Evolutionary conservation across 83 land plant genomes (phyloP).

Genomic region (Isoetes engelmannii): DNA sequence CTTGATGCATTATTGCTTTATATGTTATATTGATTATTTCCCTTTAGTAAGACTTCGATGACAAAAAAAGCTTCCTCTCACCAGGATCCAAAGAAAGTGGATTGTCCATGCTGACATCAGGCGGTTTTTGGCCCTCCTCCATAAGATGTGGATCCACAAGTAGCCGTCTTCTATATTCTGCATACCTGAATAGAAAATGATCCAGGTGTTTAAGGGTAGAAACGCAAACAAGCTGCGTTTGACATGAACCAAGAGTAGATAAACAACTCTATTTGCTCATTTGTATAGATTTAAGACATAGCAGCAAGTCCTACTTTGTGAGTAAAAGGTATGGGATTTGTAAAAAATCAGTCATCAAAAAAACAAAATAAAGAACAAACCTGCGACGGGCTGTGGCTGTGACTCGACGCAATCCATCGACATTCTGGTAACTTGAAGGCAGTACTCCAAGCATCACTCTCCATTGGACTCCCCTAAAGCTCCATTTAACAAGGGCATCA

Average conservation of each 20-base stretch:
- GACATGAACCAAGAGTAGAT: no score
- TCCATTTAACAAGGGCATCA: constrained; percentile 4
- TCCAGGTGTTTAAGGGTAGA: neutral
- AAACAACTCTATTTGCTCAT: no score
- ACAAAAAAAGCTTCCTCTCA: constrained; percentile 14
- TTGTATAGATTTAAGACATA: no score
- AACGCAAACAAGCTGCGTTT: neutral
- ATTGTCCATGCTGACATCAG: constrained; percentile 31
- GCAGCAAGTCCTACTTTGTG: neutral
- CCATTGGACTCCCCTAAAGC: constrained; percentile 28
- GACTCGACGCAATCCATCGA: constrained; percentile 29
- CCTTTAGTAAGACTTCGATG: neutral
- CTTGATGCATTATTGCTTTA: neutral
- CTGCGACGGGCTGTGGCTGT: constrained; percentile 35
- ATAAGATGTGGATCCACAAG: constrained; percentile 32
- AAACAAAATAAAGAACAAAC: constrained; percentile 10
- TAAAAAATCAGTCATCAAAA: neutral
- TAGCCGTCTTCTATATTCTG: constrained; percentile 31
- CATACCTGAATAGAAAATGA: constrained; percentile 23
- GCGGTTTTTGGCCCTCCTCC: constrained; percentile 30
- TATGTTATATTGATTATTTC: neutral
- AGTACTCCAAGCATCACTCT: constrained; percentile 28
- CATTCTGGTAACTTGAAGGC: constrained; percentile 10
- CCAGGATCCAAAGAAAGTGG: constrained; percentile 44
- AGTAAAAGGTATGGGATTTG: neutral